Conservation (phyloP, 2,329 filamentous ascomycete species). For the Aspergillus costaricaensis region DNA sequence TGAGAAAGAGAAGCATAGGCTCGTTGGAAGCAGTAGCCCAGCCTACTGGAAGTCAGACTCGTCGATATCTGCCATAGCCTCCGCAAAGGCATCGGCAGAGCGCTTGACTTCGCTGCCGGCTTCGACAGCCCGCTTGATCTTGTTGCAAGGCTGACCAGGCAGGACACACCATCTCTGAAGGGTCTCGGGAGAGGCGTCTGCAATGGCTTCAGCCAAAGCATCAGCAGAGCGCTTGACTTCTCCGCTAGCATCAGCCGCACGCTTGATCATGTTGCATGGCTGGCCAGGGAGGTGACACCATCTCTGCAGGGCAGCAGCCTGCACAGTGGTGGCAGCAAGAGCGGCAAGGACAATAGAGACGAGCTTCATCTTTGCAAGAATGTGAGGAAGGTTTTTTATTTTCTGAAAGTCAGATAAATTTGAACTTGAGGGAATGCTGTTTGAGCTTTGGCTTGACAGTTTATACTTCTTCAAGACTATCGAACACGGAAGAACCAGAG, state of each 20-base stretch:
- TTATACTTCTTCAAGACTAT: too few relatives aligned
- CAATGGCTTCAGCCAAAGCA: conserved; percentile 35
- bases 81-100: conserved; percentile 34
- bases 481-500: too few relatives aligned
- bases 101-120: conserved; percentile 58
- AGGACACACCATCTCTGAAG: conserved; percentile 36
- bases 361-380: conserved; percentile 51
- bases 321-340: conserved; percentile 41
- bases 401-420: conserved; percentile 8
- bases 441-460: conserved; percentile 12
- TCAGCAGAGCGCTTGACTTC: conserved; percentile 37
- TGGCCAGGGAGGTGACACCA: conserved; percentile 35
- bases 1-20: background rate
- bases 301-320: conserved; percentile 32
- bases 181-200: conserved; percentile 26
- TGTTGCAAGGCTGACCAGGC: conserved; percentile 52
- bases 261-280: conserved; percentile 33
- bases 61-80: conserved; percentile 36
- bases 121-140: conserved; percentile 65
- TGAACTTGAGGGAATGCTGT: conserved; percentile 16
- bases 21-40: background rate
- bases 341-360: conserved; percentile 45
- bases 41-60: conserved; percentile 22
- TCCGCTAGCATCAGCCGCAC: conserved; percentile 26
- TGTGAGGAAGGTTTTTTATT: conserved; percentile 4